phyloP scores from a whole-genome alignment of 129 eudicot genomes.

The Escallonia herrerae region DNA sequence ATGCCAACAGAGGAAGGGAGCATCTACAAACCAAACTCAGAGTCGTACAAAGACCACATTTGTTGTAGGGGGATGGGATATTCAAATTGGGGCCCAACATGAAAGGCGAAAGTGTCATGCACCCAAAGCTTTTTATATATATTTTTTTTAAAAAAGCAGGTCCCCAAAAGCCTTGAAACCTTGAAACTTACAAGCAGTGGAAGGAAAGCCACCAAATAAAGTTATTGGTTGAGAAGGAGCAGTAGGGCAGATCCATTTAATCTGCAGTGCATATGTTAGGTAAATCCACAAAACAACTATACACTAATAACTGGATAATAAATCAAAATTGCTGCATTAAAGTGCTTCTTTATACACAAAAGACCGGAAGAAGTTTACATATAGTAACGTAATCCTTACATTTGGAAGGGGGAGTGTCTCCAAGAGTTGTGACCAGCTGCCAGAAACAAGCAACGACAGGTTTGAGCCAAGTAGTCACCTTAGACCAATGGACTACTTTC shows the following conservation, averaged over 20 bases:
- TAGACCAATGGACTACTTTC: too few relatives aligned
- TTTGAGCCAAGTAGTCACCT: not conserved
- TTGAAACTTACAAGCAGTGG: conserved; percentile 74
- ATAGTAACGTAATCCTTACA: conserved; percentile 26
- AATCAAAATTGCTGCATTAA: not conserved
- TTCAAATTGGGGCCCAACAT: too few relatives aligned
- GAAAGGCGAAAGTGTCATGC: too few relatives aligned
- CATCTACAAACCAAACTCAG: too few relatives aligned
- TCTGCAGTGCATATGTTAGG: conserved; percentile 37
- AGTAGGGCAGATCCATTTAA: conserved; percentile 97
- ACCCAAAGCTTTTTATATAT: too few relatives aligned
- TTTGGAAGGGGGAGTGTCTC: conserved; percentile 91
- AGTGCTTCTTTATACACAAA: conserved; percentile 5
- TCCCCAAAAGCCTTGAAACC: conserved; percentile 3
- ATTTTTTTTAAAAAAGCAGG: not conserved
- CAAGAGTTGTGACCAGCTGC: conserved; percentile 88
- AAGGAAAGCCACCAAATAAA: conserved; percentile 86
- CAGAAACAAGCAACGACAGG: conserved; percentile 19
- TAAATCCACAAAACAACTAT: not conserved
- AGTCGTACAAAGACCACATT: too few relatives aligned
- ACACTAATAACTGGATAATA: not conserved
- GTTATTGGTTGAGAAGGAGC: conserved; percentile 86
- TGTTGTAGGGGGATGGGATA: too few relatives aligned
- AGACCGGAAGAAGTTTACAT: not conserved
- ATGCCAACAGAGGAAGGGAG: too few relatives aligned